Base-by-base conservation (phyloP, 2,329 filamentous ascomycete genomes). In the Fusarium falciforme region DNA sequence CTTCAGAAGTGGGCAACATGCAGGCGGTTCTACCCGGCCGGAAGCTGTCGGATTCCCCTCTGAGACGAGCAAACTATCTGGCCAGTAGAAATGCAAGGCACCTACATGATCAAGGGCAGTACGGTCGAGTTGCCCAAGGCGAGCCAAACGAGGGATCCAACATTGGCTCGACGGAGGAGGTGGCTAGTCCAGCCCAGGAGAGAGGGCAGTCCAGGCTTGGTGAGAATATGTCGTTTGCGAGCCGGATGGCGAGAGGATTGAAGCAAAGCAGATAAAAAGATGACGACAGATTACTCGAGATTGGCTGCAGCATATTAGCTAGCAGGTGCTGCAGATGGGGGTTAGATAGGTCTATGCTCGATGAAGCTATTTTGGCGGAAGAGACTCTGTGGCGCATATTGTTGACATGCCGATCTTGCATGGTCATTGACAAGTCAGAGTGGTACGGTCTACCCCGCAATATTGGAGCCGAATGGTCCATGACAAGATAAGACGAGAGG, bases 361-460 rank as follows among this genome's bases (percentile, higher is more conserved):
- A 55, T 69, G 68, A 74, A 63, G 71, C 68, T 72, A 74, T 74
- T 61, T 72, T 35, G 61, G 71, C 69, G 25, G 14, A 31, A 54
- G 25, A 63, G 22, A 22, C 22, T 62, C 11, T 49, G 14, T 22
- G 38, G 40, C 27, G n/a, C 29, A 42, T n/a, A 20, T 10, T 27
- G 58, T 35, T 68, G 69, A 58, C 61, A 49, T 60, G 58, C 60
- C 58, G 66, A 73, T 73, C 62, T 35, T 42, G 55, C 61, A 63
- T 40, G 8, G 54, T 16, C 40, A 44, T 49, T 36, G 31, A 59
- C 42, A 68, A 54, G 64, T 40, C 71, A 52, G 42, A 27, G 42
- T 61, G 9, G 31, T 59, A 74, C 49, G 54, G 25, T 55, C 72
- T 74, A 74, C 72, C 72, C 72, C 72, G 72, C 72, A 74, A 75